Evolutionary conservation across 352 stramenopile species (phyloP), one percentile per base, ranked within the genome.

Genomic region (Pythium pyrilobum): DNA sequence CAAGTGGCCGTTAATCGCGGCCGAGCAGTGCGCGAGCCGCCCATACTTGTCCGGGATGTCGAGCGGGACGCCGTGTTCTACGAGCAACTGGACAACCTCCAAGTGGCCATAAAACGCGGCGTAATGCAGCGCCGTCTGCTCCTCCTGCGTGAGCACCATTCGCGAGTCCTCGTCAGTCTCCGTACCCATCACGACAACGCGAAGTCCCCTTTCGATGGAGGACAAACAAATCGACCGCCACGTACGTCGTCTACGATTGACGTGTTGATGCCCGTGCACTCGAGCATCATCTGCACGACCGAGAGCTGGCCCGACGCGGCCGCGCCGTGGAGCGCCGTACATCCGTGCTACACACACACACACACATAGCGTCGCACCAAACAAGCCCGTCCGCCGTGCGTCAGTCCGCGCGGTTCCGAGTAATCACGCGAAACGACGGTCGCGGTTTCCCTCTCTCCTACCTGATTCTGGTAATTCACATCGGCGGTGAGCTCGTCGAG

Each of bases 401-500:
- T n/a, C n/a, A n/a, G n/a, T n/a, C n/a, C n/a, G n/a, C n/a, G n/a
- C n/a, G n/a, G n/a, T n/a, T n/a, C n/a, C n/a, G 37, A 31, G 40
- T 12, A 16, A n/a, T 20, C 20, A n/a, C n/a, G n/a, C n/a, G n/a
- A n/a, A n/a, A n/a, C n/a, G 18, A 23, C 12, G 20, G 40, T 24
- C n/a, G 24, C 20, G 33, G n/a, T n/a, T n/a, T n/a, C n/a, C n/a
- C n/a, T n/a, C n/a, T n/a, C n/a, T n/a, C n/a, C n/a, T 31, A 81
- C 83, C 80, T 91, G 77, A 65, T 94, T 94, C 64, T 78, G 69
- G 72, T 89, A 94, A 57, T 92, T 94, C 59, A 94, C 67, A 61
- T 94, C 83, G 25, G 83, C 77, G 41, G 81, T 72, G 42, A 92
- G 66, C 29, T 85, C 72, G 33, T 92, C 66, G 23, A 94, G 56